These are phyloP conservation scores for Sporisorium graminicola DNA, from an alignment of 1,284 basidiomycete genomes.

Conservation along the genomic window DNA sequence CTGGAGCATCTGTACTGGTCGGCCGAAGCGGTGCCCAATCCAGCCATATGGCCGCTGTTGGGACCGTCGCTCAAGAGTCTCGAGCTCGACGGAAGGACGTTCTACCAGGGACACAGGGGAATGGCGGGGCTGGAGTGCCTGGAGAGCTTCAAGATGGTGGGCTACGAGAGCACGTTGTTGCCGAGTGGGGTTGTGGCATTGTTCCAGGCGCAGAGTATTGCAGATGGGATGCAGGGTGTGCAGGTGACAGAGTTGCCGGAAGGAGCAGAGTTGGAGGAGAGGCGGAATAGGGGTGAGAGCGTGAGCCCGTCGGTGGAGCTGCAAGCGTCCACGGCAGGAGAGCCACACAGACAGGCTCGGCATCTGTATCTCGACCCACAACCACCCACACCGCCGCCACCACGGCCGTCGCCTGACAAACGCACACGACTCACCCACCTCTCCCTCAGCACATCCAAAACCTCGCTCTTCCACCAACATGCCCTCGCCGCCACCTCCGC, in stretches of 20 bases:
- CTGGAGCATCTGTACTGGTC: slow-evolving; percentile 30
- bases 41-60: slow-evolving; percentile 21
- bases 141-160: slow-evolving; percentile 31
- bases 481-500: slow-evolving; percentile 10
- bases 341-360: neutral
- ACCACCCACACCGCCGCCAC: neutral
- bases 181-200: slow-evolving; percentile 22
- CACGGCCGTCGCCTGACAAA: slow-evolving; percentile 1
- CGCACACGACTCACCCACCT: slow-evolving; percentile 24
- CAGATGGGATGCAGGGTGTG: no score
- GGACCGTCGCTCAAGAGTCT: slow-evolving; percentile 9
- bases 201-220: slow-evolving; percentile 9
- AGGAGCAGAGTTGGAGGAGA: slow-evolving; percentile 2
- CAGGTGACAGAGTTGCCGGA: slow-evolving; percentile 1
- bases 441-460: slow-evolving; percentile 36
- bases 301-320: slow-evolving; percentile 11
- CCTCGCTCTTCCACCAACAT: slow-evolving; percentile 33
- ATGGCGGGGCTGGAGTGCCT: slow-evolving; percentile 17
- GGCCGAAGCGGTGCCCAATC: slow-evolving; percentile 25
- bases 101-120: slow-evolving; percentile 31
- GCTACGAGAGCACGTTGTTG: slow-evolving; percentile 42
- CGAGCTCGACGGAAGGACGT: slow-evolving; percentile 32
- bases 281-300: neutral
- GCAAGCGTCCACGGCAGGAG: neutral
- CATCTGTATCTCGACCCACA: slow-evolving; percentile 24